A percentile compares a stretch with the other conserved stretches of the same genome.
Evolutionary conservation across 2,329 filamentous ascomycete species (phyloP).

Genomic region (Emmonsia crescens): DNA sequence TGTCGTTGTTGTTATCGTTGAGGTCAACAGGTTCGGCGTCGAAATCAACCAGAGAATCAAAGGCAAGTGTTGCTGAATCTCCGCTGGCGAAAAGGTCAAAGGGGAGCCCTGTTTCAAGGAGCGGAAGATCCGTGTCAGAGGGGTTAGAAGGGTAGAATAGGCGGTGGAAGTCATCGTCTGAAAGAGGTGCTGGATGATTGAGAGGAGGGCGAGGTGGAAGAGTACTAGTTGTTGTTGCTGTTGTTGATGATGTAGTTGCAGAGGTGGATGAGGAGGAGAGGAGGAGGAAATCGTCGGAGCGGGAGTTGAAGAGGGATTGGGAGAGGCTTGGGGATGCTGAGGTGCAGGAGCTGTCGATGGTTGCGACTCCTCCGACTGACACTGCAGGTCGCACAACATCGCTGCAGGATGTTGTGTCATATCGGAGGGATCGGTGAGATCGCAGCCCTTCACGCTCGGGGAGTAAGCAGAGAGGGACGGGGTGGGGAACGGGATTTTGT

Average conservation of each 20-base stretch:
- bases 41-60: slow-evolving; percentile 47
- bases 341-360: neutral
- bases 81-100: slow-evolving; percentile 52
- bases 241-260: neutral
- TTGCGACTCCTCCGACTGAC: slow-evolving; percentile 65
- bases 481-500: slow-evolving; percentile 31
- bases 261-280: neutral
- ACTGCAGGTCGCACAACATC: slow-evolving; percentile 99
- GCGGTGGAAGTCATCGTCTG: slow-evolving; percentile 55
- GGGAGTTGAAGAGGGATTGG: slow-evolving; percentile 32
- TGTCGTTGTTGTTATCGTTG: slow-evolving; percentile 26
- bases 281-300: slow-evolving; percentile 14
- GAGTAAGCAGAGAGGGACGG: slow-evolving; percentile 30
- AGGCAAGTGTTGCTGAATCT: slow-evolving; percentile 41
- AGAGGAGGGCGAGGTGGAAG: slow-evolving; percentile 43
- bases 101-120: slow-evolving; percentile 67
- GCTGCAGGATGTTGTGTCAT: slow-evolving; percentile 99
- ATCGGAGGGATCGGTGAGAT: slow-evolving; percentile 57
- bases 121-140: slow-evolving; percentile 60
- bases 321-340: slow-evolving; percentile 35
- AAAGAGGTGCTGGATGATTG: slow-evolving; percentile 54
- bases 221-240: neutral
- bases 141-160: slow-evolving; percentile 53
- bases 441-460: slow-evolving; percentile 30
- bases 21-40: slow-evolving; percentile 39